These are phyloP conservation scores for Paradendryphiella salina DNA, from an alignment of 2,329 filamentous ascomycete genomes.

Conservation along the genomic window DNA sequence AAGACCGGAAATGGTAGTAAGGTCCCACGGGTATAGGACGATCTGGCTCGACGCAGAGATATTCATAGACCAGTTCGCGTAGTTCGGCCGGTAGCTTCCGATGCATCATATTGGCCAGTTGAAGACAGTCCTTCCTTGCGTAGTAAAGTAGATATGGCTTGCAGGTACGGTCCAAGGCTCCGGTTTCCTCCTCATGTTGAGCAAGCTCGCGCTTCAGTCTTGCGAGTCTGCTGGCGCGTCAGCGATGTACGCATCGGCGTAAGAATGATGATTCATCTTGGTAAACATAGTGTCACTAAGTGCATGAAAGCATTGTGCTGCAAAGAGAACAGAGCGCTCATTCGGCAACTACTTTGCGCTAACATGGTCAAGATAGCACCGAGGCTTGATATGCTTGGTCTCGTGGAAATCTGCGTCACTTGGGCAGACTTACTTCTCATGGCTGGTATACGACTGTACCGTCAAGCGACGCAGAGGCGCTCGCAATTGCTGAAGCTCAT, in stretches of 20 bases:
- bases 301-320: too few species aligned
- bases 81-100: slow-evolving; percentile 25
- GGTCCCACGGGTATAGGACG: slow-evolving; percentile 27
- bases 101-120: slow-evolving; percentile 23
- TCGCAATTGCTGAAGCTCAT: not conserved
- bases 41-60: slow-evolving; percentile 27
- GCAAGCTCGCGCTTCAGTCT: slow-evolving; percentile 7
- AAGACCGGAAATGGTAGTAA: slow-evolving; percentile 29
- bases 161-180: not conserved
- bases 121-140: slow-evolving; percentile 19
- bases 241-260: not conserved
- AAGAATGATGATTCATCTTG: too few species aligned
- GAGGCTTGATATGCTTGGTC: too few species aligned
- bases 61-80: slow-evolving; percentile 26
- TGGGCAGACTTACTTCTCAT: slow-evolving; percentile 1
- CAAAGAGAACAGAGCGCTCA: too few species aligned
- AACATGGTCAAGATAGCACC: not conserved
- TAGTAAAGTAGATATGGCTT: slow-evolving; percentile 5
- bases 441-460: slow-evolving; percentile 1
- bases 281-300: too few species aligned
- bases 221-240: not conserved
- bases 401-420: too few species aligned
- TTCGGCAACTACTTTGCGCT: too few species aligned
- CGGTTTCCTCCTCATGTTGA: not conserved
- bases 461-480: slow-evolving; percentile 2